phyloP scores from a whole-genome alignment of 2,329 filamentous ascomycete species.

The Fusarium pilosicola region DNA sequence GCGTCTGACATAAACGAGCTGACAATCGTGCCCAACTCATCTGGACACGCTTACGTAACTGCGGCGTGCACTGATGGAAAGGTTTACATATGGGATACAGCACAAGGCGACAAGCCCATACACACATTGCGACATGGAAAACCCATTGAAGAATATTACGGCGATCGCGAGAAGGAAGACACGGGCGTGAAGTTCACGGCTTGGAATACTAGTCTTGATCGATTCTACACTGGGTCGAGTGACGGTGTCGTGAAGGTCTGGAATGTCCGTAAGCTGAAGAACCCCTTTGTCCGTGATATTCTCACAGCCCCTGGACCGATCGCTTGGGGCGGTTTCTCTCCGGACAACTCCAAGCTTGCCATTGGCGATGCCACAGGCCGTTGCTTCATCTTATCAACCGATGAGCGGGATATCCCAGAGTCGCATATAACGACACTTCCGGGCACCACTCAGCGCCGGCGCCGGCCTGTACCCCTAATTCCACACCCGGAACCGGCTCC shows the following conservation, averaged over 20 bases:
- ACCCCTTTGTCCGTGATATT: constrained; percentile 62
- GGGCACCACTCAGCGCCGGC: constrained; percentile 49
- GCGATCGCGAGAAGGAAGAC: constrained; percentile 64
- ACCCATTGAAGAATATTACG: constrained; percentile 52
- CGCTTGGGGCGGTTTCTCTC: constrained; percentile 67
- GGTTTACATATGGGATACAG: constrained; percentile 72
- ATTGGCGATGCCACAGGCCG: constrained; percentile 71
- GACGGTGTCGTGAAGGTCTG: constrained; percentile 72
- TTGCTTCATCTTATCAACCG: constrained; percentile 64
- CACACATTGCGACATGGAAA: constrained; percentile 65
- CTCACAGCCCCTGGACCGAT: constrained; percentile 66
- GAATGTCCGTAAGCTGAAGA: constrained; percentile 61
- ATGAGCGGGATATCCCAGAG: constrained; percentile 54
- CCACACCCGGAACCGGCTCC: constrained; percentile 62
- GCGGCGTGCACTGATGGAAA: constrained; percentile 70
- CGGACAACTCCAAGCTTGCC: constrained; percentile 63
- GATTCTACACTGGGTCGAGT: constrained; percentile 72
- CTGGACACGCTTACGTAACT: constrained; percentile 62
- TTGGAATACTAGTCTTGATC: constrained; percentile 66
- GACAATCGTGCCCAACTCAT: constrained; percentile 66
- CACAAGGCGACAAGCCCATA: constrained; percentile 63
- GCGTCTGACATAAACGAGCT: constrained; percentile 72
- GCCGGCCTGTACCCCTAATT: constrained; percentile 59
- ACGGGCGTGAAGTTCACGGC: constrained; percentile 71
- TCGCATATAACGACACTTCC: constrained; percentile 52